Percentiles rank a stretch among this genome's conserved stretches.
Conservation (phyloP, 148 eudicot species). For the Silene conica region DNA sequence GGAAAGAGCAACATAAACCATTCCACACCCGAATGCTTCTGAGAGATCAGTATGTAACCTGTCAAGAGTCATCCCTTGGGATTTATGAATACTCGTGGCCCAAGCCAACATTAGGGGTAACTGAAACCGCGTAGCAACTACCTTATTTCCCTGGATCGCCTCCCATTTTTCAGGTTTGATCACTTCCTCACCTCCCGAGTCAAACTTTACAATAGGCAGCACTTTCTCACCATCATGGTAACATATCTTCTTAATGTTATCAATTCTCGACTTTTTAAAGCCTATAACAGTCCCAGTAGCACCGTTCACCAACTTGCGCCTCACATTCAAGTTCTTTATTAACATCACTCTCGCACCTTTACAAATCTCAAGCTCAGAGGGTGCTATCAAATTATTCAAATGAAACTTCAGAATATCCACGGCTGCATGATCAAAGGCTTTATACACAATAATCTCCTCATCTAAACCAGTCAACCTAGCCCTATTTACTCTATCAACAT, state of each 20-base stretch:
- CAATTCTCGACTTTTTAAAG: constrained; percentile 14
- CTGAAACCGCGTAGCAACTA: constrained; percentile 47
- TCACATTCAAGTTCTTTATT: constrained; percentile 39
- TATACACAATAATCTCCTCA: constrained; percentile 28
- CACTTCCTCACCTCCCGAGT: constrained; percentile 36
- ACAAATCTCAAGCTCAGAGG: constrained; percentile 41
- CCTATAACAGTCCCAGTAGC: constrained; percentile 54
- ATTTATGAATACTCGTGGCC: constrained; percentile 80
- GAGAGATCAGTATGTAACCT: constrained; percentile 61
- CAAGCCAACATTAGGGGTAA: constrained; percentile 74
- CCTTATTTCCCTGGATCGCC: constrained; percentile 41
- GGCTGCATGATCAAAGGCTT: constrained; percentile 43
- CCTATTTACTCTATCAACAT: constrained; percentile 52
- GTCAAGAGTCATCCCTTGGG: constrained; percentile 80
- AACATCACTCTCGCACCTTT: constrained; percentile 68
- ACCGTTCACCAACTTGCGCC: constrained; percentile 57
- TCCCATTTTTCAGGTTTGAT: constrained; percentile 39
- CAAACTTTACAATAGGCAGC: constrained; percentile 63
- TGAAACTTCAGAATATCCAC: constrained; percentile 39
- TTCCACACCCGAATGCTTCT: constrained; percentile 58
- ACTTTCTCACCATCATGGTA: constrained; percentile 15
- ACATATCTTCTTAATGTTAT: constrained; percentile 27
- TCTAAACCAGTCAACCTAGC: constrained; percentile 36
- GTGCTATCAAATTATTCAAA: constrained; percentile 42
- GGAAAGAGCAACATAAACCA: constrained; percentile 82